Base-by-base conservation (phyloP, 2,329 filamentous ascomycete genomes). In the Cryphonectria naterciae region DNA sequence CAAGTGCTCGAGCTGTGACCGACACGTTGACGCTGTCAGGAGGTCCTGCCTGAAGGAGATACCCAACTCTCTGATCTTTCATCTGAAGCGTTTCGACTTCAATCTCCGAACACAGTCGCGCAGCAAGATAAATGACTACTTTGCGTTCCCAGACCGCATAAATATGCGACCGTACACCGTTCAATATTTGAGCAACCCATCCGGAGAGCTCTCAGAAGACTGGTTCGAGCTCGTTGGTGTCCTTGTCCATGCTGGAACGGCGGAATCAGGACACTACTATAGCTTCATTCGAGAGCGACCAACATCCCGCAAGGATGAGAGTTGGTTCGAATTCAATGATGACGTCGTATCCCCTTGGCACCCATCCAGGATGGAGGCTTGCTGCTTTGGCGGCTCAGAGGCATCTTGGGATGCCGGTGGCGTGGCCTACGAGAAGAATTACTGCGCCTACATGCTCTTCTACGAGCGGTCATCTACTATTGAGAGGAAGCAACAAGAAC, bases 401-500 rank as follows among this genome's bases (percentile, higher is more conserved):
- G 74, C 82, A 71, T 76, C 85, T 73, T 82, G 84, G 76, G 82
- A 87, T 72, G 77, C 76, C 65, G 80, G 83, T 75, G 82, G 83
- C 72, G 78, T 84, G 25, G 75, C 83, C 0, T 89, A 86, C 74
- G 88, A 91, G 76, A 95, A 95, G 80, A 87, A 88, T 5, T 91
- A 91, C 84, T 98, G 94, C 79, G 96, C 95, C 17, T 99, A 99
- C 80, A 98, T 99, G 93, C 86, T 99, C 11, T 98, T 99, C 80
- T 99, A 99, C 79, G 93, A 98, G 79, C 90, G 96, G 65, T 88
- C 90, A 4, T 91, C 91, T 0, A 88, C 89, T 5, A 85, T 95
- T 69, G 83, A 85, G 25, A 79, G 80, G 22, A 86, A 88, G 71
- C 85, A 88, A 75, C 80, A 85, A 39, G 76, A 80, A 1, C 81